Evolutionary conservation across 805 yeast species (phyloP).

Genomic region (Monosporozyma servazzii): DNA sequence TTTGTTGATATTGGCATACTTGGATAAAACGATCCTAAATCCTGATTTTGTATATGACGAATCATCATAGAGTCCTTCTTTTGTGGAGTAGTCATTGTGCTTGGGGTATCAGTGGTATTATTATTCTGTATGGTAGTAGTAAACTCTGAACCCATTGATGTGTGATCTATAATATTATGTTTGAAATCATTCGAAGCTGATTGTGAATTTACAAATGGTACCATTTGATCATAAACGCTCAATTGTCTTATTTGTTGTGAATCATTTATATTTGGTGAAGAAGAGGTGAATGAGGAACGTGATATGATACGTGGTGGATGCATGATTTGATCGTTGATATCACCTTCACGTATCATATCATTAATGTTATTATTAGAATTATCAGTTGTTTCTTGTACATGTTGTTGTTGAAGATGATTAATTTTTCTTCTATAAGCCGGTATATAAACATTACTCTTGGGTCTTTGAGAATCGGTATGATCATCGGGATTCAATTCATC

Average conservation of each 20-base stretch:
- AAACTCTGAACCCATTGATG: not conserved
- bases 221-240: conserved; percentile 9
- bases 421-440: conserved; percentile 34
- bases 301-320: not conserved
- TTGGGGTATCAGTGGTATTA: not conserved
- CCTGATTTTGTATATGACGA: conserved; percentile 15
- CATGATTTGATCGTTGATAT: not conserved
- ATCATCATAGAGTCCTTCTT: not conserved
- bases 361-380: not conserved
- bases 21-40: conserved; percentile 24
- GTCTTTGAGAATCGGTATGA: not conserved
- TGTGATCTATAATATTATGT: not conserved
- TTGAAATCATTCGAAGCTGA: not conserved
- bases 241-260: conserved; percentile 1
- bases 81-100: not conserved
- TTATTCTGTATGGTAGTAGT: not conserved
- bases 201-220: conserved; percentile 2
- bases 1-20: conserved; percentile 12
- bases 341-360: too few species aligned
- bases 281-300: not conserved
- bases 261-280: not conserved
- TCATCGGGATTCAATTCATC: not conserved
- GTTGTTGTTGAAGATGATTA: conserved; percentile 10
- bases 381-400: not conserved
- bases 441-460: conserved; percentile 15